Conservation (phyloP, 306 rosid species). For the Prunus salicina region DNA sequence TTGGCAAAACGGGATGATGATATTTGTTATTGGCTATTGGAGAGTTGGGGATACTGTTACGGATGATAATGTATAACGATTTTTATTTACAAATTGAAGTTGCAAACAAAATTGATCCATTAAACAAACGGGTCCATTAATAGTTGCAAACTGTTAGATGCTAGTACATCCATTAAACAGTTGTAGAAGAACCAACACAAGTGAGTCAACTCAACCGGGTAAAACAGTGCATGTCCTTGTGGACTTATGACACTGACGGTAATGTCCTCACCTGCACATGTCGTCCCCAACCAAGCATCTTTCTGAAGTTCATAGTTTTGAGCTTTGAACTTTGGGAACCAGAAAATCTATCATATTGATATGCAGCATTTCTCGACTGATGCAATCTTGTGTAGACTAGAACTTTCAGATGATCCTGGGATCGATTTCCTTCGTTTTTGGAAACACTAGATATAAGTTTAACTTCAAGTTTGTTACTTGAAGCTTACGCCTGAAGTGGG, state of each 20-base stretch:
- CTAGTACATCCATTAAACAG: not conserved
- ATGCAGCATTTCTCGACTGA: not conserved
- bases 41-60: slow-evolving; percentile 9
- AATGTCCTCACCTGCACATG: not conserved
- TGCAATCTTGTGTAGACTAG: not conserved
- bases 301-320: not conserved
- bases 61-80: not conserved
- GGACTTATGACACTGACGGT: not conserved
- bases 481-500: slow-evolving; percentile 34
- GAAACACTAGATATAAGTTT: not conserved
- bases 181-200: not conserved
- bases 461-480: not conserved
- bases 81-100: not conserved
- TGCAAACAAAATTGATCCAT: not conserved
- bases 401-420: not conserved
- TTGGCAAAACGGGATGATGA: not conserved
- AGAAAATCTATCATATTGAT: not conserved
- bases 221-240: not conserved
- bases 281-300: too few relatives aligned
- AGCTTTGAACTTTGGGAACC: not conserved
- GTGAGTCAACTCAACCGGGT: not conserved
- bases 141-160: too few relatives aligned
- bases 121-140: too few relatives aligned
- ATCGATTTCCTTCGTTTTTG: not conserved
- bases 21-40: not conserved